Evolutionary conservation across 106 monocot species (phyloP), one percentile per base, ranked within the genome.

Genomic region (Allium cepa): DNA sequence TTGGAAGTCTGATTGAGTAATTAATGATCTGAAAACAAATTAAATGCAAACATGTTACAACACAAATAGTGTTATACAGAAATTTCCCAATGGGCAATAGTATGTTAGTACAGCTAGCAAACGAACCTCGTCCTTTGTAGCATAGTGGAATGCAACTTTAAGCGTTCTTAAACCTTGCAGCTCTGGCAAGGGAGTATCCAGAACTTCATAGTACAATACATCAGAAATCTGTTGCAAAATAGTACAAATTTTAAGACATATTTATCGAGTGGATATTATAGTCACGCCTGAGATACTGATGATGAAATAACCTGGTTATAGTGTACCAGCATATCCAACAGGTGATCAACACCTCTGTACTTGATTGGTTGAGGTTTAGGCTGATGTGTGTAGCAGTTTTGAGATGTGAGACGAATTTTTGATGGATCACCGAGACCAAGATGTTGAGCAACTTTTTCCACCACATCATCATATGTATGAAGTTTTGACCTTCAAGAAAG

Each of bases 351-450:
- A 73, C 93, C 93, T 10, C 93, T 81, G 59, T 90, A 99, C 57
- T 88, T 92, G 56, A 99, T 99, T 11, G 99, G 90, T 59, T 99
- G 99, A 17, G 90, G 99, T 74, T 99, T 99, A 50, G 99, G 99
- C 78, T 99, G 99, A 69, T 99, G 92, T 53, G 99, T 90, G 57
- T 99, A 99, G 79, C 99, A 99, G 61, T 99, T 99, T 57, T 99
- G 93, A 67, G 99, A 90, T 50, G 99, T 99, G 75, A 99, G 90
- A n/a, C 99, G 84, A 61, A 99, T 90, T 77, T 90, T 99, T 71
- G 90, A 80, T 56, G 99, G 83, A 85, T 99, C 99, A 63, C 93
- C 90, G 68, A 99, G 56, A 74, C 79, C 87, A 78, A 99, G 76
- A 48, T 81, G 89, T 2, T 48, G 72, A 52, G 99, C 99, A 69